A percentile compares a stretch with the other conserved stretches of the same genome.
Evolutionary conservation across 441 rosid species (phyloP).

Genomic region (Isatis lusitanica): DNA sequence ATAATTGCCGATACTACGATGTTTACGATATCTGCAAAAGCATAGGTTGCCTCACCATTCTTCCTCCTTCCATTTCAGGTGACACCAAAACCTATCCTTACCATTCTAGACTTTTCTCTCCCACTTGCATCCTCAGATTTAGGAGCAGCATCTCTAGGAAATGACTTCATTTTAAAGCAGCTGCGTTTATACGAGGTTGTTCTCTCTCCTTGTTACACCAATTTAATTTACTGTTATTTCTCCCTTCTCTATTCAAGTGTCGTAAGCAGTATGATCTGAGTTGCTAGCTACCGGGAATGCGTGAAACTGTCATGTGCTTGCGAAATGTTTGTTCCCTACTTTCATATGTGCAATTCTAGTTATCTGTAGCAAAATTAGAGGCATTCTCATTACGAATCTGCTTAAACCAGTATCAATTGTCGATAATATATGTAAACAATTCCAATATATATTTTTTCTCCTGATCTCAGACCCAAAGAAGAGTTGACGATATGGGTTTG

Average conservation of each 20-base stretch:
- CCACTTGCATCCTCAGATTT: constrained; percentile 92
- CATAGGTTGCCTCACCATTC: constrained; percentile 6
- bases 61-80: constrained; percentile 54
- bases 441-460: background rate
- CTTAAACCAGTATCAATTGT: background rate
- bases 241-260: background rate
- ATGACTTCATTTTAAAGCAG: constrained; percentile 77
- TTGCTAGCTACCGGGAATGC: background rate
- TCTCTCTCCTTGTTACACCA: background rate
- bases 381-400: background rate
- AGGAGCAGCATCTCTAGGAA: constrained; percentile 87
- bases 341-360: background rate
- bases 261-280: background rate
- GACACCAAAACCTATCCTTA: constrained; percentile 82
- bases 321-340: background rate
- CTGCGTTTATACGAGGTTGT: constrained; percentile 68
- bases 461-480: constrained; percentile 59
- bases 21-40: background rate
- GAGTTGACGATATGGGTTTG: constrained; percentile 54
- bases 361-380: constrained; percentile 6
- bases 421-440: background rate
- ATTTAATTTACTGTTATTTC: background rate
- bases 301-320: background rate
- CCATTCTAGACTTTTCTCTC: constrained; percentile 60
- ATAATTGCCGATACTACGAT: background rate